Evolutionary conservation across 192 early-diverging fungal species (phyloP), one percentile per base, ranked within the genome.

Genomic region (Mortierella claussenii): DNA sequence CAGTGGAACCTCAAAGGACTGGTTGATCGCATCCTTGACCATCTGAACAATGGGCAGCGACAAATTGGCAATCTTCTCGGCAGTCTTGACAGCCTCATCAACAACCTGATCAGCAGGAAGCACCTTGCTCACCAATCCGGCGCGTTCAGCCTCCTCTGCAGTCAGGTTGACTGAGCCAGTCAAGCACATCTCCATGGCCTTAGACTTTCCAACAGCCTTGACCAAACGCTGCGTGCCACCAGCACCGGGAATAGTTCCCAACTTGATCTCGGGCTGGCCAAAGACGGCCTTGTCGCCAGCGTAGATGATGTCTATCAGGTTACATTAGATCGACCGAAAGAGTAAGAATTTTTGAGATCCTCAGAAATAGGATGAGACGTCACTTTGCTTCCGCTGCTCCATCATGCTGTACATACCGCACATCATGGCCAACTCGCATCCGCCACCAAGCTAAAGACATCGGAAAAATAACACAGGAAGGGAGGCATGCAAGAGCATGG

Each of bases 381-480:
- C n/a, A n/a, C n/a, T n/a, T n/a, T n/a, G n/a, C n/a, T n/a, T n/a
- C n/a, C n/a, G 15, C 6, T 30, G 50, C 26, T 30, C 13, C 45
- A 46, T 27, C 28, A 13, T 27, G 7, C 12, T n/a, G 28, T 21
- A 65, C 70, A 30, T 76, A 76, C 73, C 93, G 81, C 93, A 95
- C 95, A 97, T 98, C 97, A 99, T 99, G 66, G 97, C 96, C 78
- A 99, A 89, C 81, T 99, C 97, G 79, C 97, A 99, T 58, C 97
- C 97, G 68, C 97, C 97, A 51, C 97, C 97, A 26, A 99, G 89
- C 88, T 92, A 62, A 50, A 40, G 9, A 26, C 18, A 17, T 17
- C 33, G 45, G 43, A 36, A 70, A 33, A 28, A 51, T 36, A 50
- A 36, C 0, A 42, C 11, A 42, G 37, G 33, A 65, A 46, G 46